Percentiles rank a stretch among this genome's conserved stretches.
Evolutionary conservation across 106 monocot species (phyloP).

Genomic region (Dendrobium nobile): DNA sequence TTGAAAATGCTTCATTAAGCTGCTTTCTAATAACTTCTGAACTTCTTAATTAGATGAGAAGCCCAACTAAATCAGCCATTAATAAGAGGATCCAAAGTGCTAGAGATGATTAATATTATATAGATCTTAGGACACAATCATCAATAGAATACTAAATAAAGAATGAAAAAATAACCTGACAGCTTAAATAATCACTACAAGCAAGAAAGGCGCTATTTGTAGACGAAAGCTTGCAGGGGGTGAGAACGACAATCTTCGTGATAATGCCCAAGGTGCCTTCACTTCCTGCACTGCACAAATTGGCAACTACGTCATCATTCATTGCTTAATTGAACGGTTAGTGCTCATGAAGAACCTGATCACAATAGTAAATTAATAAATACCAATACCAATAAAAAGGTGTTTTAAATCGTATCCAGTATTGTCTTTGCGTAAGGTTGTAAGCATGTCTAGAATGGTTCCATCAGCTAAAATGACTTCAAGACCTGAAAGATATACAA

Average conservation of each 20-base stretch:
- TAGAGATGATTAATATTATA: not conserved
- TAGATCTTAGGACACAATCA: not conserved
- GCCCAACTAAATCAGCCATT: not conserved
- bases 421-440: slow-evolving; percentile 87
- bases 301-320: slow-evolving; percentile 2
- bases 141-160: not conserved
- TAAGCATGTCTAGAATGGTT: slow-evolving; percentile 85
- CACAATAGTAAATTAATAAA: not conserved
- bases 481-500: slow-evolving; percentile 51
- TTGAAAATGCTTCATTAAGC: too few relatives aligned
- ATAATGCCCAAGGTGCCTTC: slow-evolving; percentile 93
- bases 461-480: slow-evolving; percentile 95
- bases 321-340: not conserved
- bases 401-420: slow-evolving; percentile 99
- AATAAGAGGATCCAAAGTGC: not conserved
- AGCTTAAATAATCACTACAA: slow-evolving; percentile 80
- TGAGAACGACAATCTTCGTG: slow-evolving; percentile 85
- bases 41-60: not conserved
- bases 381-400: slow-evolving; percentile 85
- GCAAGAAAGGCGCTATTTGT: slow-evolving; percentile 86
- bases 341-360: not conserved
- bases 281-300: slow-evolving; percentile 55
- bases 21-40: not conserved
- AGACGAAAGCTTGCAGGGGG: slow-evolving; percentile 67
- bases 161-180: slow-evolving; percentile 50